Percentiles rank a stretch among this genome's conserved stretches.
Conservation (phyloP, 2,329 filamentous ascomycete species). For the Gremmenia infestans region DNA sequence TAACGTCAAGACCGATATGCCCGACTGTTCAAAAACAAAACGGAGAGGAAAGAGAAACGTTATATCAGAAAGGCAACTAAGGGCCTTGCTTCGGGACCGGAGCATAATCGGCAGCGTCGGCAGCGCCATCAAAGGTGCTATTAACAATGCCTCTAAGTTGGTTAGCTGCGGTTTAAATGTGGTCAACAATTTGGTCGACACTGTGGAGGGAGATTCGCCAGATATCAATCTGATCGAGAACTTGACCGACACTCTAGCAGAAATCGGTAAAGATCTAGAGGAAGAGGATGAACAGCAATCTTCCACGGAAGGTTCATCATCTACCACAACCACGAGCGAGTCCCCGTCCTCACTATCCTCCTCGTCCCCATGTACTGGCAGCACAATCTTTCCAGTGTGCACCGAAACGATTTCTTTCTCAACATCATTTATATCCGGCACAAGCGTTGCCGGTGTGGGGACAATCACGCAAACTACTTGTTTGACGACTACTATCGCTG, state of each 20-base stretch:
- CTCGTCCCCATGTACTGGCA: slow-evolving; percentile 2
- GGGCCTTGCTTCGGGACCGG: slow-evolving; percentile 5
- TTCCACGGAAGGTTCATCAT: not conserved
- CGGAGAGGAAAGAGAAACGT: not conserved
- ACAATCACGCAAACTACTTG: slow-evolving; percentile 4
- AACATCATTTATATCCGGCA: slow-evolving; percentile 5
- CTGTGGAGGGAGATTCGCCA: slow-evolving; percentile 3
- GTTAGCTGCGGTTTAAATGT: slow-evolving; percentile 9
- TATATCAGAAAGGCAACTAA: slow-evolving; percentile 8
- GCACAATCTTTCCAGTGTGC: slow-evolving; percentile 1
- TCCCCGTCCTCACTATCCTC: not conserved
- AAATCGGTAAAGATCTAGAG: slow-evolving; percentile 4
- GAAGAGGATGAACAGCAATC: slow-evolving; percentile 1
- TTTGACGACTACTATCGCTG: slow-evolving; percentile 3
- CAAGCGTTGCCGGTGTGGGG: not conserved
- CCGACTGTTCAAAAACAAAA: slow-evolving; percentile 7
- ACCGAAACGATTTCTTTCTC: slow-evolving; percentile 6
- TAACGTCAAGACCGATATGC: not conserved
- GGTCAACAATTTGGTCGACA: slow-evolving; percentile 6
- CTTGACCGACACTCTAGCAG: slow-evolving; percentile 9
- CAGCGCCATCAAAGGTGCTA: not conserved
- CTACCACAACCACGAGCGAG: not conserved
- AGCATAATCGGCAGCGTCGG: slow-evolving; percentile 2
- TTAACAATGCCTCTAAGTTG: slow-evolving; percentile 7
- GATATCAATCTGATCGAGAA: slow-evolving; percentile 4